Conservation (phyloP, 768 basidiomycete genomes). For the Austroboletus festivus region DNA sequence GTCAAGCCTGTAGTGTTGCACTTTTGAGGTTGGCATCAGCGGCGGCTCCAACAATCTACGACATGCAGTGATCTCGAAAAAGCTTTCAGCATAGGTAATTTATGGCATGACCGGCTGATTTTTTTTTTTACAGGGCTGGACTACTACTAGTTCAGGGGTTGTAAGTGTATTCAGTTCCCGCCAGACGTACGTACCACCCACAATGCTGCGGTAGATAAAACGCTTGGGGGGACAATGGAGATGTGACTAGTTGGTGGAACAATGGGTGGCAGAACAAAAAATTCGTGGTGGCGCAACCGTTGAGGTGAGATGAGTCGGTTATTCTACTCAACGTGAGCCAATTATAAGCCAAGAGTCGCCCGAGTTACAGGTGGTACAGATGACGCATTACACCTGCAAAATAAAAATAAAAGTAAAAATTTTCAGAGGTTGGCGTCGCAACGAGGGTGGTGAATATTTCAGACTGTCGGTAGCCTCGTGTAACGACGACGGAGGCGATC, state of each 20-base stretch:
- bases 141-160: background rate
- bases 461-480: constrained; percentile 31
- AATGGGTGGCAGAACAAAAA: constrained; percentile 3
- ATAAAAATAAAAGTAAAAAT: too few species aligned
- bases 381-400: too few species aligned
- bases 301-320: too few species aligned
- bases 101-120: constrained; percentile 1
- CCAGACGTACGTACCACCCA: constrained; percentile 10
- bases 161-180: background rate
- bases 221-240: constrained; percentile 17
- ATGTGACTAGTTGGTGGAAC: constrained; percentile 14
- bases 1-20: background rate
- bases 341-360: too few species aligned
- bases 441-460: background rate
- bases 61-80: background rate
- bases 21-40: background rate
- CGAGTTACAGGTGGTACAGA: too few species aligned
- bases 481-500: constrained; percentile 26
- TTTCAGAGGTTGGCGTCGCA: constrained; percentile 1
- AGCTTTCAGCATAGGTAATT: constrained; percentile 1
- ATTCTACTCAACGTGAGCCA: too few species aligned
- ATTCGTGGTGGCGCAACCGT: too few species aligned
- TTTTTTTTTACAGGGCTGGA: background rate
- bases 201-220: constrained; percentile 14
- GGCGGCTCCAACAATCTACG: background rate